Evolutionary conservation across 2,329 filamentous ascomycete species (phyloP), one percentile per base, ranked within the genome.

Genomic region (Tolypocladium nubicola): DNA sequence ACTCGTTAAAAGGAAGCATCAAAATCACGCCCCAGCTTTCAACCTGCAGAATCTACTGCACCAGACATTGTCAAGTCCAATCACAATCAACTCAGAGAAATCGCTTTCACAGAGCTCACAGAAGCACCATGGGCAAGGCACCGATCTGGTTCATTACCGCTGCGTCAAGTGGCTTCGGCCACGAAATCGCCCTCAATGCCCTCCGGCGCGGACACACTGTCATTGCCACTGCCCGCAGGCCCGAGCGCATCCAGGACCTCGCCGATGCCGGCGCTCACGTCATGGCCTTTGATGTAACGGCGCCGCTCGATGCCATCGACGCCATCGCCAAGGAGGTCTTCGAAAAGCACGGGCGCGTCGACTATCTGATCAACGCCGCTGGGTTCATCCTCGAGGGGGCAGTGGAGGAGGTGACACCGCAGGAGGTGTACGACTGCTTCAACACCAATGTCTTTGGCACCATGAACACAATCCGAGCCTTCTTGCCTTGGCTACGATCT

Each of bases 371-470:
- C 59, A 80, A 79, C 33, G 72, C 76, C 0, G 77, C 76, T 0
- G 78, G 75, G 0, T 79, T 71, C 63, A 68, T 76, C 40, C 68
- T 78, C 4, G 70, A 74, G 35, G 76, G 74, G 0, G 65, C 71
- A 0, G 64, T 73, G 2, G 76, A 79, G 59, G 76, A 76, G 60
- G 63, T 65, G 0, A 70, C 67, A 3, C 64, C 67, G 1, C 61
- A 73, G 40, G 74, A 77, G 59, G 62, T 73, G 30, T 68, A 67
- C 13, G 64, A 68, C 3, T 61, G 66, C 13, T 81, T 80, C 65
- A 73, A 78, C 63, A 79, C 78, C 38, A 83, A 84, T 57, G 76
- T 83, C 37, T 78, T 82, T 60, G 80, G 79, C 3, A 66, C 71
- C 9, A 65, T 80, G 55, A 79, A 77, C 57, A 72, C 80, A 1